Evolutionary conservation across 164 flowering plant species (phyloP).

Genomic region (Brasenia schreberi): DNA sequence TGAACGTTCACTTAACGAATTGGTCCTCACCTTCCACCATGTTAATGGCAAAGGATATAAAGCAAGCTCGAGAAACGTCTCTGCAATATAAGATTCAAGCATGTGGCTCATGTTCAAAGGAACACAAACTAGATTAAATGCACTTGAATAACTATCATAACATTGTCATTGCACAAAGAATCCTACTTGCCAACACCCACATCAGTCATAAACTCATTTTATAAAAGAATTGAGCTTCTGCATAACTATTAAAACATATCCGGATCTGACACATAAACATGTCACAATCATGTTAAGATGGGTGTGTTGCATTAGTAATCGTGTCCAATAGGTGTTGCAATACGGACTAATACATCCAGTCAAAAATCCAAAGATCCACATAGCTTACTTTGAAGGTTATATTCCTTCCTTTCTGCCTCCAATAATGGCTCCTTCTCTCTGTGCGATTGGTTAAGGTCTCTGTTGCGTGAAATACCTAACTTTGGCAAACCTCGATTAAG

Average conservation of each 20-base stretch:
- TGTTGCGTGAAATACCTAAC: slow-evolving; percentile 74
- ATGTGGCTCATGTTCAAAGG: no score
- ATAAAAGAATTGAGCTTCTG: not conserved
- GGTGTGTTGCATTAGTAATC: not conserved
- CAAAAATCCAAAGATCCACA: slow-evolving; percentile 71
- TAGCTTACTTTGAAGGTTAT: slow-evolving; percentile 51
- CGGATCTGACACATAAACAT: not conserved
- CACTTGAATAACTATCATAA: no score
- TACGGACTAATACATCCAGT: slow-evolving; percentile 4
- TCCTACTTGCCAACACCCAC: no score
- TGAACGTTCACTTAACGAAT: no score
- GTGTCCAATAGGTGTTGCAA: not conserved
- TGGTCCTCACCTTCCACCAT: no score
- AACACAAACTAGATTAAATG: no score
- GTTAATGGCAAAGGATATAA: no score
- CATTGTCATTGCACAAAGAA: no score
- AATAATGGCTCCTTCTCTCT: slow-evolving; percentile 15
- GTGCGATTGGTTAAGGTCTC: slow-evolving; percentile 27
- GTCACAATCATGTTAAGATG: not conserved
- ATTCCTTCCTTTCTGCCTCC: slow-evolving; percentile 14
- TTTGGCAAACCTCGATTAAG: slow-evolving; percentile 86
- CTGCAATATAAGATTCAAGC: no score
- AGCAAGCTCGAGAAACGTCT: no score
- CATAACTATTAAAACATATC: not conserved
- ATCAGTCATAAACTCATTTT: no score